phyloP scores from a whole-genome alignment of 164 flowering plant genomes.

The Cinnamomum chago region DNA sequence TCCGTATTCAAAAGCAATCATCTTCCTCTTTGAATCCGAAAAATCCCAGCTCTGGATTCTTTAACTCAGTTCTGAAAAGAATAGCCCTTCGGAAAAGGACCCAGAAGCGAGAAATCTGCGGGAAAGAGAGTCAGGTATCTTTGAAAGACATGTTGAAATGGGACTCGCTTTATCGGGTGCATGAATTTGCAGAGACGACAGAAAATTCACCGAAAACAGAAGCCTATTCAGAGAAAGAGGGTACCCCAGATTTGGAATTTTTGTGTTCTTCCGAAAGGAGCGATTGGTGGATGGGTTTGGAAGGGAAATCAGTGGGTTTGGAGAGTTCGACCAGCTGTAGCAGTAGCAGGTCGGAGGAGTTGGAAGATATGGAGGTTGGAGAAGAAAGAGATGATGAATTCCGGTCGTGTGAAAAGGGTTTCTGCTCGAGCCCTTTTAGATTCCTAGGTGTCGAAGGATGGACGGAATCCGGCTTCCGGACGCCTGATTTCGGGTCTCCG shows the following conservation, averaged over 20 bases:
- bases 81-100: background rate
- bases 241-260: background rate
- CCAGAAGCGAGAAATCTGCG: background rate
- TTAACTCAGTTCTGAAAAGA: slow-evolving; percentile 1
- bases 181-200: background rate
- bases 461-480: slow-evolving; percentile 3
- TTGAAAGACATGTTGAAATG: background rate
- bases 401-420: background rate
- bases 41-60: background rate
- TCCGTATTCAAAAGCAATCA: slow-evolving; percentile 3
- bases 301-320: background rate
- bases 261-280: background rate
- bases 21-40: background rate
- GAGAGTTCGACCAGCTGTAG: background rate
- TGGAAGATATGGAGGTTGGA: background rate
- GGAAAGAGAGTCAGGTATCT: background rate
- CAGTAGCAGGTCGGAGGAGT: background rate
- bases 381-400: background rate
- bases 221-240: background rate
- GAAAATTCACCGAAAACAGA: background rate
- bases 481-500: slow-evolving; percentile 5
- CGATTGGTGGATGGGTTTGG: background rate
- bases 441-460: background rate
- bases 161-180: background rate
- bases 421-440: background rate